phyloP scores from a whole-genome alignment of 768 basidiomycete species.

The Tricholoma flavovirens region DNA sequence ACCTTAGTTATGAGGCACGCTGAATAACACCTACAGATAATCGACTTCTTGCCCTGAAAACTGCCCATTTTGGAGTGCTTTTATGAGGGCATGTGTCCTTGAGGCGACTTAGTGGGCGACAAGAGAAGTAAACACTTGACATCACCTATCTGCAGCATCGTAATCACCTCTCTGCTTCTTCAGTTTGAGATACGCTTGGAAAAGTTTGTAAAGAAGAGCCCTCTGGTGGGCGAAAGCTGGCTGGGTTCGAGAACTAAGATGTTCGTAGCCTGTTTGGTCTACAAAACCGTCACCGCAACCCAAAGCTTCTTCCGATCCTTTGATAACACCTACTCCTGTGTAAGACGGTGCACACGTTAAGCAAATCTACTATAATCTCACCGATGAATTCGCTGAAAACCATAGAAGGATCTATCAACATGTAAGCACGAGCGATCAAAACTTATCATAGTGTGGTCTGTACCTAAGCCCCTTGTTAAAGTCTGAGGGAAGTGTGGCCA shows the following conservation, averaged over 20 bases:
- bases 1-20: neutral
- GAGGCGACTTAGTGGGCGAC: neutral
- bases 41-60: constrained; percentile 43
- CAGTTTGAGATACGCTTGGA: constrained; percentile 41
- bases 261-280: constrained; percentile 37
- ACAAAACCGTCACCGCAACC: constrained; percentile 31
- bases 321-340: constrained; percentile 46
- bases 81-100: constrained; percentile 51
- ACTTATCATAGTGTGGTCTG: neutral
- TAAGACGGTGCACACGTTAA: neutral
- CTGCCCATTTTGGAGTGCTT: constrained; percentile 22
- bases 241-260: constrained; percentile 45
- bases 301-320: constrained; percentile 55
- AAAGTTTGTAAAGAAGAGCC: constrained; percentile 44
- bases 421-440: neutral
- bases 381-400: constrained; percentile 67
- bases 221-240: constrained; percentile 49
- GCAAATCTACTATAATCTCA: constrained; percentile 13
- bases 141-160: constrained; percentile 58
- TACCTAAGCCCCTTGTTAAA: constrained; percentile 50
- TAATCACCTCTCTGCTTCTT: constrained; percentile 38
- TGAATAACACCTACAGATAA: constrained; percentile 38
- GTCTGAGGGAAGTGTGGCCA: constrained; percentile 55
- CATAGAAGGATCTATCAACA: constrained; percentile 46
- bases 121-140: neutral